These are phyloP conservation scores for Meyerozyma guilliermondii DNA, from an alignment of 1,139 yeast genomes.

Conservation along the genomic window DNA sequence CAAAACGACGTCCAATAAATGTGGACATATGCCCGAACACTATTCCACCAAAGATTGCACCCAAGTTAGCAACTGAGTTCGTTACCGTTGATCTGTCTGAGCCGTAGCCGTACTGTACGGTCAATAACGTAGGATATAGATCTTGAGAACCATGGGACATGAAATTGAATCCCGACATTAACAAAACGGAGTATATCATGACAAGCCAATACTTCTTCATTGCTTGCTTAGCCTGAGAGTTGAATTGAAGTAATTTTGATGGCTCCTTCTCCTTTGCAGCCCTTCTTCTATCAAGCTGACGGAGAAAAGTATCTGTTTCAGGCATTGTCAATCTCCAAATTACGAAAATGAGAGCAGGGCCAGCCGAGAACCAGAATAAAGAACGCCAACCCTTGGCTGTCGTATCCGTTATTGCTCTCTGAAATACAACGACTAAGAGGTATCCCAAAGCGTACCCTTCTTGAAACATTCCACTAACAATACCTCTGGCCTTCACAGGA, in stretches of 20 bases:
- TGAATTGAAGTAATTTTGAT: conserved; percentile 12
- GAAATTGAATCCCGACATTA: conserved; percentile 48
- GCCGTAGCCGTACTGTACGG: conserved; percentile 48
- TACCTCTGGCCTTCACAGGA: conserved; percentile 33
- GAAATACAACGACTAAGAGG: conserved; percentile 37
- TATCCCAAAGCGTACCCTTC: conserved; percentile 44
- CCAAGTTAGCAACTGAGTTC: conserved; percentile 64
- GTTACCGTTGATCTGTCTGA: conserved; percentile 56
- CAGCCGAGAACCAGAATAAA: conserved; percentile 40
- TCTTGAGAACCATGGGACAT: conserved; percentile 75
- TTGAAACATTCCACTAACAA: conserved; percentile 38
- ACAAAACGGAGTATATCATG: conserved; percentile 27
- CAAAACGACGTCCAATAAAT: conserved; percentile 55
- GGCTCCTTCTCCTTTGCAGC: conserved; percentile 8
- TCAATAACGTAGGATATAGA: conserved; percentile 60
- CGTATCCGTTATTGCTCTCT: conserved; percentile 33
- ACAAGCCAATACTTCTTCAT: conserved; percentile 35
- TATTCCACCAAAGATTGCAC: conserved; percentile 66
- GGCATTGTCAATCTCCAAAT: conserved; percentile 32
- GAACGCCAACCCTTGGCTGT: conserved; percentile 35
- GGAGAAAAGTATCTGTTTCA: conserved; percentile 33
- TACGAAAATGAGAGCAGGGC: conserved; percentile 35
- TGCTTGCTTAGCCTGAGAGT: conserved; percentile 21
- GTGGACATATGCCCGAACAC: conserved; percentile 57
- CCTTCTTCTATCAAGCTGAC: conserved; percentile 20